Evolutionary conservation across 345 rosid genomes (phyloP).

Genomic region (Gynandropsis gynandra): DNA sequence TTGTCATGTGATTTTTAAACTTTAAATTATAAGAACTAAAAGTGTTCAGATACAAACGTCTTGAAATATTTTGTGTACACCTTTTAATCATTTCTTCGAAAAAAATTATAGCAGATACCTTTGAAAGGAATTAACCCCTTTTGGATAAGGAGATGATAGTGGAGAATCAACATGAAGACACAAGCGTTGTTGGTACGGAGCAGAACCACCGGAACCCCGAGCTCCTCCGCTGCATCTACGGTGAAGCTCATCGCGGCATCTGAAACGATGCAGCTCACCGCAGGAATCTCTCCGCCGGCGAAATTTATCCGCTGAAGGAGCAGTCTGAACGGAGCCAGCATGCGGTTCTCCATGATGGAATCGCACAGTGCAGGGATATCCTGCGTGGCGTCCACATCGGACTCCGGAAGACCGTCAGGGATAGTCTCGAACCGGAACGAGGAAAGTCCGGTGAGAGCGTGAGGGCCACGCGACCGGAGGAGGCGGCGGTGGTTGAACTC

Average conservation of each 20-base stretch:
- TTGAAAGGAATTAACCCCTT: constrained; percentile 19
- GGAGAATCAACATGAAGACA: constrained; percentile 17
- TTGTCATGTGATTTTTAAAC: constrained; percentile 1
- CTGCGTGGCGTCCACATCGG: constrained; percentile 23
- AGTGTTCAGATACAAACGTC: no score
- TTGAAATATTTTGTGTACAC: no score
- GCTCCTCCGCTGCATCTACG: constrained; percentile 28
- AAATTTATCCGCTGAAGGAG: constrained; percentile 19
- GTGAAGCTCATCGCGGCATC: constrained; percentile 28
- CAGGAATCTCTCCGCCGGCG: constrained; percentile 9
- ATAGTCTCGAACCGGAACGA: constrained; percentile 32
- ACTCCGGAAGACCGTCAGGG: constrained; percentile 33
- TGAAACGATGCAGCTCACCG: constrained; percentile 24
- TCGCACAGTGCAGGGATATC: constrained; percentile 26
- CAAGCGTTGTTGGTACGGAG: constrained; percentile 23
- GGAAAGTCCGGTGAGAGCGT: constrained; percentile 24
- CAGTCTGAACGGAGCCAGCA: constrained; percentile 22
- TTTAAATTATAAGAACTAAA: no score
- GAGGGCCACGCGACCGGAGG: constrained; percentile 23
- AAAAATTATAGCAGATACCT: constrained; percentile 25
- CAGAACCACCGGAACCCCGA: constrained; percentile 23
- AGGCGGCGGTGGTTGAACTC: constrained; percentile 32
- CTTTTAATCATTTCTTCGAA: no score
- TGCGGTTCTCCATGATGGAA: constrained; percentile 20
- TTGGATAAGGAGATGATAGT: constrained; percentile 18